Evolutionary conservation across 164 flowering plant genomes (phyloP), one percentile per base, ranked within the genome.

Genomic region (Liriodendron chinense): DNA sequence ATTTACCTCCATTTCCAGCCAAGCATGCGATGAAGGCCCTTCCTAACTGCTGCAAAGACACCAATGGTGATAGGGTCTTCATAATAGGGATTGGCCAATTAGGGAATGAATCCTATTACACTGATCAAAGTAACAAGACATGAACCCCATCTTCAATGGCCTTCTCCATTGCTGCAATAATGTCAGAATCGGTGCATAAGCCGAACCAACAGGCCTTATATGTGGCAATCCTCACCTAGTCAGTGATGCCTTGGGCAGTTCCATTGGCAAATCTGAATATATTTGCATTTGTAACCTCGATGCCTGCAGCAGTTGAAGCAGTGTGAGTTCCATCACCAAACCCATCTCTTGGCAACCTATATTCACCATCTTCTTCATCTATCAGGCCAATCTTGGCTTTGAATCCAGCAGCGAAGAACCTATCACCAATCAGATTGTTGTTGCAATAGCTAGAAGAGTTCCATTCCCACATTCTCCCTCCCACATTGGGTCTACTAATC

Each of bases 311-410:
- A 1, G 65, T 75, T 21, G 72, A 50, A 18, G 77, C 50, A 6
- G 72, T 68, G 72, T 75, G 77, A 13, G 72, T 68, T 3, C 72
- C 77, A 75, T 75, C 72, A 56, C 77, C 67, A 7, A 3, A 2
- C 20, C 43, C 49, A 43, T 75, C 77, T 18, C 64, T 4, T 5
- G 77, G 71, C 2, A 71, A 74, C 34, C 34, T 64, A 9, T 23
- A 73, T 10, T 65, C 69, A 18, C 12, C 23, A 16, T 1, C 23
- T 0, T 10, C n/a, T 25, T 26, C 66, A 0, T 18, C 23, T 5
- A 53, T 43, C 0, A 9, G 25, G 53, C 66, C 65, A 3, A 47
- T 0, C 0, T 0, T 0, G 1, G 43, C 64, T n/a, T 74, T 47
- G 2, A 26, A n/a, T 8, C 66, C 66, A 5, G 6, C 22, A 13